Evolutionary conservation across 768 basidiomycete species (phyloP), one percentile per base, ranked within the genome.

Genomic region (Boletus reticulatus): DNA sequence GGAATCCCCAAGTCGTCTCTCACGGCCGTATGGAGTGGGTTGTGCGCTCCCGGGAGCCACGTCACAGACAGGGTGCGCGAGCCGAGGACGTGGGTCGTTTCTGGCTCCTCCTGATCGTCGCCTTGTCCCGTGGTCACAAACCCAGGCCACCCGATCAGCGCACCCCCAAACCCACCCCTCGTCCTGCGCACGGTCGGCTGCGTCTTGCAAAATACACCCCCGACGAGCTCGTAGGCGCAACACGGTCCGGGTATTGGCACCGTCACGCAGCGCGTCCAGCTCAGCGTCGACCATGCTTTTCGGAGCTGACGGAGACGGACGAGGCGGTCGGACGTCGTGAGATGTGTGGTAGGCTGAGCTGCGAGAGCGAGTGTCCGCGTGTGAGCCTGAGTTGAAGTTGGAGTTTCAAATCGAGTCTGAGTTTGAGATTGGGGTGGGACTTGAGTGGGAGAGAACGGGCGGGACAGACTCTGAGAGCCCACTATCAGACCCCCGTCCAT

Each of bases 161-260:
- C 14, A 17, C 27, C 20, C 43, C 44, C 45, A 0, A 2, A 24
- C 4, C 31, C 22, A 13, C 16, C 24, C 17, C 41, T 6, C 4
- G 2, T 19, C 14, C 20, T 14, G 1, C 37, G 16, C 43, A 14
- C 9, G 3, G 31, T 36, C n/a, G 58, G 60, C 47, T 62, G 57
- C 14, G 69, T 74, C 62, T 82, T 79, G 36, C 77, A 80, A 64
- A 85, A 85, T 0, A 83, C 64, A 0, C 85, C 85, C 0, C 75
- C 80, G 5, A 85, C 84, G 56, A 87, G 74, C 56, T 87, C 84
- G 61, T 87, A 87, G 5, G 83, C 81, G 44, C 72, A 72, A 52
- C 77, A 79, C 3, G 62, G 57, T 0, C 73, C 78, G 0, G 73
- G 64, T 36, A 76, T 63, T 6, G 70, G 66, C 0, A 78, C 63